Conservation (phyloP, 257 asterid species). For the Penstemon newberryi region DNA sequence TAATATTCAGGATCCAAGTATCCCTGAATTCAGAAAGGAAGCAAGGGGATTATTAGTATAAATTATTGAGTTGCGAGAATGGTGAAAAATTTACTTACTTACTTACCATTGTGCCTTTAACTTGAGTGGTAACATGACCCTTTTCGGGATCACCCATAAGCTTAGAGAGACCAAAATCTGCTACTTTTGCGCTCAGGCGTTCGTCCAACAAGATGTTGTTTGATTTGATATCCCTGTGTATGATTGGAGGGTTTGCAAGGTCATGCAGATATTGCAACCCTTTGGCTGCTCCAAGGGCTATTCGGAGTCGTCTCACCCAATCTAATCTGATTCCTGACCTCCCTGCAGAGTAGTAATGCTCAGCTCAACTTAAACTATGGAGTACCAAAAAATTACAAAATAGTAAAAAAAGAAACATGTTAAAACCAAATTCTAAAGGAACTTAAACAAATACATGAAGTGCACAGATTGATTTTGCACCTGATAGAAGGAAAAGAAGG, state of each 20-base stretch:
- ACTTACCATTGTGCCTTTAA: slow-evolving; percentile 96
- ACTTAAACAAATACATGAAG: too few relatives aligned
- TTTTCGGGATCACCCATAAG: slow-evolving; percentile 56
- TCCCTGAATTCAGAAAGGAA: slow-evolving; percentile 50
- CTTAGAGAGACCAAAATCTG: slow-evolving; percentile 95
- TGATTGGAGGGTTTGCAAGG: slow-evolving; percentile 86
- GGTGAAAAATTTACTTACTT: too few relatives aligned
- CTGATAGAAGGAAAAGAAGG: background rate
- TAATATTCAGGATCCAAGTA: slow-evolving; percentile 96
- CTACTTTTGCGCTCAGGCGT: slow-evolving; percentile 77
- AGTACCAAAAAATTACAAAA: too few relatives aligned
- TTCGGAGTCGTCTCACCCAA: slow-evolving; percentile 77
- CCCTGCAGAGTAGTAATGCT: slow-evolving; percentile 40
- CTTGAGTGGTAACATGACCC: slow-evolving; percentile 89
- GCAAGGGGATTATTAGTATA: background rate
- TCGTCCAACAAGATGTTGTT: slow-evolving; percentile 78
- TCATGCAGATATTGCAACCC: slow-evolving; percentile 92
- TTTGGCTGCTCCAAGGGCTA: slow-evolving; percentile 81
- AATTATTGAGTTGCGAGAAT: too few relatives aligned
- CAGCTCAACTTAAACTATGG: too few relatives aligned
- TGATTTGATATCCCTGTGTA: slow-evolving; percentile 89
- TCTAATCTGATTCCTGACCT: slow-evolving; percentile 76
- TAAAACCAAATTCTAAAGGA: too few relatives aligned
- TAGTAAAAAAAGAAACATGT: too few relatives aligned
- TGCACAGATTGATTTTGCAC: too few relatives aligned